These are phyloP conservation scores for Colletotrichum cereale DNA, from an alignment of 2,329 filamentous ascomycete genomes.

Conservation along the genomic window DNA sequence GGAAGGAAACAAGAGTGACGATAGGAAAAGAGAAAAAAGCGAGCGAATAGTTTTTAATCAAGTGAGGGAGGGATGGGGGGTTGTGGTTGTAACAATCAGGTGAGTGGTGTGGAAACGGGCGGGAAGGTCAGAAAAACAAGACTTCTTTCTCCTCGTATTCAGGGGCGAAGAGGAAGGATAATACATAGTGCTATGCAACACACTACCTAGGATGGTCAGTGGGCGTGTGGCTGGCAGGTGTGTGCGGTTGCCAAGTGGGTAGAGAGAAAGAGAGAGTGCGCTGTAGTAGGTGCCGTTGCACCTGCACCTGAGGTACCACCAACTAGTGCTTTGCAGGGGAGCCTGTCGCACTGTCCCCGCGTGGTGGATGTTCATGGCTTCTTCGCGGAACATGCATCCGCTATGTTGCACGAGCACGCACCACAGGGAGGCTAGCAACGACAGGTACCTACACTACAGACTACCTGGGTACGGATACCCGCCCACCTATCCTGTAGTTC, in stretches of 20 bases:
- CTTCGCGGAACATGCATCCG: neutral
- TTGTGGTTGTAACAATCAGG: too few relatives aligned
- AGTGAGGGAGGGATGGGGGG: conserved; percentile 15
- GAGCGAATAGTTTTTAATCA: conserved; percentile 33
- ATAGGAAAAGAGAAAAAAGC: conserved; percentile 23
- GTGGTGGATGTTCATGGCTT: conserved; percentile 30
- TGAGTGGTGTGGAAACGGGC: conserved; percentile 24
- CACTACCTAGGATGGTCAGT: conserved; percentile 19
- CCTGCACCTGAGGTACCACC: neutral
- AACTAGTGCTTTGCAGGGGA: neutral
- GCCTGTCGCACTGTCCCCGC: conserved; percentile 33
- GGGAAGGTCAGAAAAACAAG: conserved; percentile 37
- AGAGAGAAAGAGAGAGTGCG: neutral
- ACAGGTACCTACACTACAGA: neutral
- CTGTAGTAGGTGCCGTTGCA: conserved; percentile 16
- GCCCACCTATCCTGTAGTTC: too few relatives aligned
- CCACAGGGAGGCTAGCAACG: neutral
- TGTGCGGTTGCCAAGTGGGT: conserved; percentile 12
- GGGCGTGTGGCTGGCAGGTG: neutral
- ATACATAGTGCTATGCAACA: too few relatives aligned
- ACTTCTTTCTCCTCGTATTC: conserved; percentile 26
- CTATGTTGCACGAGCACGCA: conserved; percentile 18
- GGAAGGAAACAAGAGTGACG: neutral
- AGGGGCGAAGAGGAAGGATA: conserved; percentile 10
- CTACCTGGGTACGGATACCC: too few relatives aligned